Percentiles rank a stretch among this genome's conserved stretches.
Conservation (phyloP, 1,139 yeast genomes). For the Candida tunisiensis region DNA sequence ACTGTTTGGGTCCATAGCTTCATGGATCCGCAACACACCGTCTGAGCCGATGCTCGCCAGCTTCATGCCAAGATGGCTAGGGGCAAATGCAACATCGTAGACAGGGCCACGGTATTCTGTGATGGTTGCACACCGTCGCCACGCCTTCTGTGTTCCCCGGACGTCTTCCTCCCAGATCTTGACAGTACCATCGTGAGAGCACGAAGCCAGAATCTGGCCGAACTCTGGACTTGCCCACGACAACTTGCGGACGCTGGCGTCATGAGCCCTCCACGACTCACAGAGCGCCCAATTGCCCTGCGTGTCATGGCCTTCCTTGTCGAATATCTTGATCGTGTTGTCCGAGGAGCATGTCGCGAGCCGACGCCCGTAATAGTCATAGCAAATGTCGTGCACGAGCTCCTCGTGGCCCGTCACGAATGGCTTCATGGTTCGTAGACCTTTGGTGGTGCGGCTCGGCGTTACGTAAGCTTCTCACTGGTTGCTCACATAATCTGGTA, state of each 20-base stretch:
- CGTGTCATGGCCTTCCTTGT: constrained; percentile 23
- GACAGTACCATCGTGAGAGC: constrained; percentile 79
- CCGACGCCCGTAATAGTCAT: constrained; percentile 61
- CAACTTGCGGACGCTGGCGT: constrained; percentile 64
- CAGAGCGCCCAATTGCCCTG: constrained; percentile 52
- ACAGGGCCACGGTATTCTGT: constrained; percentile 83
- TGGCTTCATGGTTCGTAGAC: constrained; percentile 31
- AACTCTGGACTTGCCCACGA: constrained; percentile 94
- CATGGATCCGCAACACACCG: constrained; percentile 74
- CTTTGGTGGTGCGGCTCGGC: too few species aligned
- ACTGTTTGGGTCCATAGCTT: constrained; percentile 78
- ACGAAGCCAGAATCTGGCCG: constrained; percentile 73
- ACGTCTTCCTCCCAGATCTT: constrained; percentile 85
- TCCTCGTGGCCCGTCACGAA: constrained; percentile 86
- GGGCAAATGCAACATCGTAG: constrained; percentile 82
- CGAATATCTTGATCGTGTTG: constrained; percentile 80
- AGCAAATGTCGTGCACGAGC: constrained; percentile 66
- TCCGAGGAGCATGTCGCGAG: constrained; percentile 89
- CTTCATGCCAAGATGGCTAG: constrained; percentile 66
- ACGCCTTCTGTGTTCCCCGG: constrained; percentile 58
- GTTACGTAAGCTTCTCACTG: too few species aligned
- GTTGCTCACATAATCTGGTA: too few species aligned
- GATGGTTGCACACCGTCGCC: constrained; percentile 74
- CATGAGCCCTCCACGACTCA: constrained; percentile 93
- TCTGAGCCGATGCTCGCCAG: constrained; percentile 85